Evolutionary conservation across 225 moss, liverwort and hornwort genomes (phyloP).

Genomic region (Rhytidiadelphus loreus): DNA sequence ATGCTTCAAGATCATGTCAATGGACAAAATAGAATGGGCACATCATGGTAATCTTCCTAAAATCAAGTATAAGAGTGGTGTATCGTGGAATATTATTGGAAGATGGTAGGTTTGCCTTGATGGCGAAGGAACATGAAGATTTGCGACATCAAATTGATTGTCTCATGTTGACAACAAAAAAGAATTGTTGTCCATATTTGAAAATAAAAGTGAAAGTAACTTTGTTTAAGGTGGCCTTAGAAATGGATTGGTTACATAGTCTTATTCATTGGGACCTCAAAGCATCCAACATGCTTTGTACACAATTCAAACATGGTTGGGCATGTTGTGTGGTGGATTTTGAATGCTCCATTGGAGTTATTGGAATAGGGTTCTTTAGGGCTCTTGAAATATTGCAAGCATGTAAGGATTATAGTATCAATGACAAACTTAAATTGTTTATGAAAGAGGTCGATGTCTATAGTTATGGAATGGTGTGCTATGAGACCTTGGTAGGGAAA

Average conservation of each 20-base stretch:
- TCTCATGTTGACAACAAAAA: too few species aligned
- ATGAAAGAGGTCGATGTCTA: not conserved
- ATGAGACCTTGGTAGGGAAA: not conserved
- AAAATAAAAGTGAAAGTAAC: not conserved
- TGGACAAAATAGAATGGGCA: rapidly evolving
- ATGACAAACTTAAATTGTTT: not conserved
- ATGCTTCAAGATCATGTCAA: not conserved
- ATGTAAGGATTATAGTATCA: not conserved
- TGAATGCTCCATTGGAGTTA: not conserved
- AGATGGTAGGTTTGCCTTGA: too few species aligned
- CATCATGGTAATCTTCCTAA: rapidly evolving
- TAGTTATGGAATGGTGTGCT: not conserved
- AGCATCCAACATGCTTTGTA: too few species aligned
- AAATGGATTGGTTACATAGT: too few species aligned
- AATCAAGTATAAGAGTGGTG: rapidly evolving
- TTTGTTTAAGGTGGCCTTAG: too few species aligned
- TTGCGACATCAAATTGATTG: too few species aligned
- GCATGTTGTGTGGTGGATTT: not conserved
- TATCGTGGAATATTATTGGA: too few species aligned
- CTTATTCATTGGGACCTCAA: too few species aligned
- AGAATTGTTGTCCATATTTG: too few species aligned
- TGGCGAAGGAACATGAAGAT: too few species aligned
- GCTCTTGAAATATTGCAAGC: not conserved
- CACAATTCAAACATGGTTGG: too few species aligned
- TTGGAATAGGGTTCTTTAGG: not conserved